Percentiles rank a stretch among this genome's conserved stretches.
Conservation (phyloP, 1,284 basidiomycete species). For the Cerrena zonata region DNA sequence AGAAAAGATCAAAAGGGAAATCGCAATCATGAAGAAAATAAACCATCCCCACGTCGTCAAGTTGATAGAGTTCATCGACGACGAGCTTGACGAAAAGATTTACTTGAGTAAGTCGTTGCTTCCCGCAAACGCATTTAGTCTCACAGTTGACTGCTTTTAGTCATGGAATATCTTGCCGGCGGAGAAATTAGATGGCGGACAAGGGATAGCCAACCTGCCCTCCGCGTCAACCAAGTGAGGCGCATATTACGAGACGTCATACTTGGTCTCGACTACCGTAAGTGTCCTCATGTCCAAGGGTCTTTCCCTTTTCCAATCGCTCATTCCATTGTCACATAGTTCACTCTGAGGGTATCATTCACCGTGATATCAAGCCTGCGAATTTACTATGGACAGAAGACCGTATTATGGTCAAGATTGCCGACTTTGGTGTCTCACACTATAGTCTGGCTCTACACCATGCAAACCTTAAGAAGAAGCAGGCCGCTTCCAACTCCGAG, state of each 20-base stretch:
- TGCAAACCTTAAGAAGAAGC: too few species aligned
- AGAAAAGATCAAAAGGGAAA: conserved; percentile 81
- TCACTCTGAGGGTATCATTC: conserved; percentile 95
- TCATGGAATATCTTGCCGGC: conserved; percentile 93
- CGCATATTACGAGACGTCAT: conserved; percentile 89
- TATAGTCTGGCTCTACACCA: conserved; percentile 71
- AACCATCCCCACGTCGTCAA: conserved; percentile 88
- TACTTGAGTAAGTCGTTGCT: conserved; percentile 68
- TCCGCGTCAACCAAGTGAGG: conserved; percentile 79
- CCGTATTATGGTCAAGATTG: conserved; percentile 87
- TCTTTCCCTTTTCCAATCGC: background rate
- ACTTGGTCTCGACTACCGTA: conserved; percentile 88
- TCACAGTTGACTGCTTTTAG: conserved; percentile 34
- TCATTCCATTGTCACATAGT: conserved; percentile 45
- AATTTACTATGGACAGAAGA: conserved; percentile 89
- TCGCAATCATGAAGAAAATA: conserved; percentile 97
- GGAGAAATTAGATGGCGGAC: conserved; percentile 91
- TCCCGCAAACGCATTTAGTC: background rate
- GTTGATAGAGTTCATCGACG: conserved; percentile 93
- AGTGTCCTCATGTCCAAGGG: conserved; percentile 28
- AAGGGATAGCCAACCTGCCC: conserved; percentile 57
- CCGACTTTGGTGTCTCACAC: conserved; percentile 95
- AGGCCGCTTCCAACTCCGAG: conserved; percentile 39
- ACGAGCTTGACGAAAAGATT: conserved; percentile 82
- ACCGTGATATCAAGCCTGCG: conserved; percentile 98